Base-by-base conservation (phyloP, 73 alveolate genomes). In the Uronychia binucleata region DNA sequence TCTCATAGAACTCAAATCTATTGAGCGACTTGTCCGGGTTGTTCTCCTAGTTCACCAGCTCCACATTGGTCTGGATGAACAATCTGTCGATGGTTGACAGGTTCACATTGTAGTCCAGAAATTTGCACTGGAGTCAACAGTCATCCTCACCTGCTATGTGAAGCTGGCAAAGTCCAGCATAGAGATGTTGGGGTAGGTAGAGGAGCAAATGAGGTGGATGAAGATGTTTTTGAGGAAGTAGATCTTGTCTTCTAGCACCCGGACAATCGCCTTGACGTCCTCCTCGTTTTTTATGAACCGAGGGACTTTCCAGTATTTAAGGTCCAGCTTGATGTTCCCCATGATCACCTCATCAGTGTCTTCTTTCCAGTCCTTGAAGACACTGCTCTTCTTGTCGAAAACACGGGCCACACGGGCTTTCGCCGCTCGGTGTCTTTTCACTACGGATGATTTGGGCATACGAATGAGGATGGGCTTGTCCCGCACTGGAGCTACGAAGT, bases 1-100 rank as follows among this genome's bases (percentile, higher is more conserved):
- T 88, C 78, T 92, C 97, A 58, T 77, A 88, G 74, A 92, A 92
- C 58, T 92, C 97, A 33, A 79, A 92, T 79, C 97, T 78, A 67
- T 92, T 81, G 0, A 92, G 90, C 25, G 84, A 89, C 58, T 82
- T 82, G 57, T 89, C 91, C n/a, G 90, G 78, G 77, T 92, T 92
- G 31, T 88, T 86, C 27, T 84, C 97, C 28, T 19, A 58, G 59
- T 28, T 82, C 83, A 27, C 32, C 89, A 1, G 33, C 8, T 82
- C 89, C 13, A 90, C 91, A 81, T 90, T 90, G 1, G 96, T 86
- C 0, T 91, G 90, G 26, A 90, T 85, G 67, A 90, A 90, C 0
- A 81, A 58, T 33, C 93, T 74, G 58, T 90, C 96, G 27, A 90
- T 81, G 19, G 88, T 88, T 26, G 96, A 81, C 28, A 90, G 89